These are phyloP conservation scores for Gastrolobium villosum DNA, from an alignment of 306 rosid genomes.

Conservation along the genomic window DNA sequence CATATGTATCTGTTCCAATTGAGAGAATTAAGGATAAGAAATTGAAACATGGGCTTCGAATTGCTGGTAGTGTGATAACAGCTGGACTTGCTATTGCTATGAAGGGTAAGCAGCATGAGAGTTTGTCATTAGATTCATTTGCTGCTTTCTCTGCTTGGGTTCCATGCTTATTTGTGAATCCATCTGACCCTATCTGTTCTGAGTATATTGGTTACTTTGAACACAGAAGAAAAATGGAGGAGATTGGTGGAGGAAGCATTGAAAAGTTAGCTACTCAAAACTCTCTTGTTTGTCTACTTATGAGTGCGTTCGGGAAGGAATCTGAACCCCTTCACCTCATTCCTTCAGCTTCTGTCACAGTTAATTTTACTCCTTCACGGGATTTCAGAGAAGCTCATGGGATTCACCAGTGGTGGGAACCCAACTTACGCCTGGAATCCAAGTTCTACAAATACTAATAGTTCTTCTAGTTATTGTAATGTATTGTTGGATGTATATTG, in stretches of 20 bases:
- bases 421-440: constrained; percentile 55
- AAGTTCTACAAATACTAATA: constrained; percentile 65
- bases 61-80: constrained; percentile 81
- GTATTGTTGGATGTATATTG: background rate
- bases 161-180: constrained; percentile 87
- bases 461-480: background rate
- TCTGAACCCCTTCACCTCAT: constrained; percentile 83
- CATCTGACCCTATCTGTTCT: constrained; percentile 73
- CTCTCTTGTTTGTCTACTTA: constrained; percentile 69
- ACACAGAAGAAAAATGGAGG: constrained; percentile 87
- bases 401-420: constrained; percentile 96
- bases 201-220: constrained; percentile 91
- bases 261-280: constrained; percentile 86
- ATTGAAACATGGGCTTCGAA: constrained; percentile 73
- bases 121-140: constrained; percentile 62
- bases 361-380: constrained; percentile 58
- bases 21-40: constrained; percentile 78
- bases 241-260: constrained; percentile 81
- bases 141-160: constrained; percentile 73
- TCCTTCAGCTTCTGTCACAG: constrained; percentile 79
- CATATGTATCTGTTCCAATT: constrained; percentile 83
- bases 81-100: constrained; percentile 81
- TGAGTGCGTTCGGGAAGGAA: constrained; percentile 76
- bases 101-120: constrained; percentile 66
- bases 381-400: constrained; percentile 88